Base-by-base conservation (phyloP, 306 rosid genomes). In the Quercus berberidifolia region DNA sequence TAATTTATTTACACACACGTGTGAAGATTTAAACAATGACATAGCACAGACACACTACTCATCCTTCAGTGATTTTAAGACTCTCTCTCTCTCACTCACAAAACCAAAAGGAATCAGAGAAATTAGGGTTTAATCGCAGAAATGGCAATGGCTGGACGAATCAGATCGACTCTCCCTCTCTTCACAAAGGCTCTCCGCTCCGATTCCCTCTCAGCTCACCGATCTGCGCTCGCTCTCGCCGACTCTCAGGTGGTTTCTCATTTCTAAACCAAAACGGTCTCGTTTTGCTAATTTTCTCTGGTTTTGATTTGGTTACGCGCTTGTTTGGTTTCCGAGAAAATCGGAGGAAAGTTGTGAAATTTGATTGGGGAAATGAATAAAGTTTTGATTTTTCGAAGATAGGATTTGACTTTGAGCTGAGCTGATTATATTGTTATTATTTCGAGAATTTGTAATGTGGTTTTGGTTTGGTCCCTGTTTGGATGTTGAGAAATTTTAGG, bases 91-190 rank as follows among this genome's bases (percentile, higher is more conserved):
- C n/a, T 35, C 46, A 9, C 6, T 18, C n/a, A 2, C 72, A 6
- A 10, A 30, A 41, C 41, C 78, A 65, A 75, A 43, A 81, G 69
- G 73, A 51, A 73, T 33, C 74, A 21, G 55, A 21, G 59, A 71
- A 81, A 72, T 59, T 87, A 87, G 94, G 97, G 91, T 89, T 92
- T 74, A 11, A 3, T 18, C 72, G 59, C 75, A 6, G 78, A 25
- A 54, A 90, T 92, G 97, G 97, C 96, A 68, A 74, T 83, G 26
- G 82, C 74, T 80, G 74, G 83, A 52, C 88, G 93, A 73, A 76
- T 90, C 82, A 90, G 91, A 88, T 91, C 96, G 84, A 87, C 89
- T 74, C 74, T 89, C 54, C 79, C 92, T 67, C 76, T 88, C 80
- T 46, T 83, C 76, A 74, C 82, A 79, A 89, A 90, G 77, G 60